Base-by-base conservation (phyloP, 306 rosid genomes). In the Cucurbita ficifolia region DNA sequence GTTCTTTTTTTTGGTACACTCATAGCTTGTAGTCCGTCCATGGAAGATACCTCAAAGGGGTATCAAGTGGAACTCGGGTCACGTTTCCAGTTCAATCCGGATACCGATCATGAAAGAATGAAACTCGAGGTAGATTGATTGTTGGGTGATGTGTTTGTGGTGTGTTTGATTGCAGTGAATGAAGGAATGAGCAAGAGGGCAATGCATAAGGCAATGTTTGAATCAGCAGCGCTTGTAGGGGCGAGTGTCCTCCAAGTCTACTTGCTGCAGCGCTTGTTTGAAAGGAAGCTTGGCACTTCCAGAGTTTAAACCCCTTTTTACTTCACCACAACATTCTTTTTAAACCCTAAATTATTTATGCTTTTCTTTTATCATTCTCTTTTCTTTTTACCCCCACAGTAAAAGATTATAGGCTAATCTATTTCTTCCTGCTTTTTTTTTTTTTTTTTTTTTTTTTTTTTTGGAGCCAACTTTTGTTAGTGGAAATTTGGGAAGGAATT, bases 171-270 rank as follows among this genome's bases (percentile, higher is more conserved):
- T 87, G 87, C 91, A 91, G 99, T 89, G 81, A 95, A 95, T 60
- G 97, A 89, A 16, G 96, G 84, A 72, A 89, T 95, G 97, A 80
- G 96, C 83, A 76, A 71, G 46, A 86, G 97, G 81, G 96, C 97
- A 78, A 16, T 92, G 5, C 91, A 88, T 76, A 91, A 91, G 81
- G 95, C 91, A 71, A 22, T 91, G 45, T 80, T 94, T 58, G 97
- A 94, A 82, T 87, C 97, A 10, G 85, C 72, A 0, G 92, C 96
- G 4, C 81, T 94, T 7, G 73, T 91, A 43, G 96, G 92, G 33
- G 90, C 88, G 8, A 87, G 96, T 79, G 77, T 82, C 54, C 89
- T 95, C 29, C 99, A 95, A 83, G 96, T 95, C 60, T 84, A 80
- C 65, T 92, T 94, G 75, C 78, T 95, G 67, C 86, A 79, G 70